Percentiles rank a stretch among this genome's conserved stretches.
These are phyloP conservation scores for Rhodotorula sp. DNA, from an alignment of 1,284 basidiomycete genomes.

Conservation along the genomic window DNA sequence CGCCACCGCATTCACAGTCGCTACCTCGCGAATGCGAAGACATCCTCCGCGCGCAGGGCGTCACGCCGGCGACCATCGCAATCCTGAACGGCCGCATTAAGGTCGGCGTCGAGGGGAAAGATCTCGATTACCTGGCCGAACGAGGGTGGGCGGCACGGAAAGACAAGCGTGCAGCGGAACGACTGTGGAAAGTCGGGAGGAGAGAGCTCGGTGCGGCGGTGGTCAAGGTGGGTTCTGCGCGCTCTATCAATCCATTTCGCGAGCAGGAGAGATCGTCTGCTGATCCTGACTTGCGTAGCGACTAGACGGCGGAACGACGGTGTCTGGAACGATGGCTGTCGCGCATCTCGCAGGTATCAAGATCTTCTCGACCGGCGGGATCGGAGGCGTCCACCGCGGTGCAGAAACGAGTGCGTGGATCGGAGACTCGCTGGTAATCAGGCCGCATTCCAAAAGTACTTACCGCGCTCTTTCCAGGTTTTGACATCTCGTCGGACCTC, in stretches of 20 bases:
- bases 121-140: constrained; percentile 72
- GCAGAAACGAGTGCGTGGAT: constrained; percentile 71
- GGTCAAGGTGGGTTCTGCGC: constrained; percentile 26
- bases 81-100: constrained; percentile 79
- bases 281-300: constrained; percentile 13
- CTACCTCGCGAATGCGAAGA: constrained; percentile 54
- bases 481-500: constrained; percentile 94
- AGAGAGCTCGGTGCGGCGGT: constrained; percentile 71
- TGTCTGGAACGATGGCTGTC: constrained; percentile 80
- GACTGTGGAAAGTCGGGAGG: constrained; percentile 69
- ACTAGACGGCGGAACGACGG: constrained; percentile 82
- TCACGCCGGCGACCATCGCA: constrained; percentile 86
- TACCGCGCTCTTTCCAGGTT: constrained; percentile 56
- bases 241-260: too few species aligned
- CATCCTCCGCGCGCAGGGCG: constrained; percentile 72
- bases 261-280: background rate
- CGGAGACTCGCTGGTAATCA: background rate
- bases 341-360: constrained; percentile 74
- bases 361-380: constrained; percentile 49
- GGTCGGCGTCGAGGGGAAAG: constrained; percentile 67
- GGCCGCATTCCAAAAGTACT: background rate
- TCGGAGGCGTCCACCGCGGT: constrained; percentile 88
- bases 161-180: constrained; percentile 44
- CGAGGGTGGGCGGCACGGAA: constrained; percentile 20
- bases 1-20: constrained; percentile 33